These are phyloP conservation scores for Nakataea oryzae DNA, from an alignment of 2,329 filamentous ascomycete genomes.

Conservation along the genomic window DNA sequence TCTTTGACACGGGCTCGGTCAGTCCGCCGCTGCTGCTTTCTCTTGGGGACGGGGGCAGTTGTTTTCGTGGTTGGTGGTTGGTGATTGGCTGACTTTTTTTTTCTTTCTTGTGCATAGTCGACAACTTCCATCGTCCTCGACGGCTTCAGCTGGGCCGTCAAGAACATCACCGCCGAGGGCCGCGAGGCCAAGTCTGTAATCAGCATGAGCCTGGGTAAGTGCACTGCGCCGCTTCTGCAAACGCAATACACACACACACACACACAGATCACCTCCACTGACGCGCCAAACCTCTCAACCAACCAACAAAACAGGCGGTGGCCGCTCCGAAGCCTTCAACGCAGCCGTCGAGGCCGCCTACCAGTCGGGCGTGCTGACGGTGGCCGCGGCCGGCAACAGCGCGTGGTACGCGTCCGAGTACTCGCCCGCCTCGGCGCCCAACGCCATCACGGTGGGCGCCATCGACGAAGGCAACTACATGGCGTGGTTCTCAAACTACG, in stretches of 20 bases:
- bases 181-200: constrained; percentile 42
- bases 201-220: constrained; percentile 46
- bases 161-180: constrained; percentile 16
- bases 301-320: constrained; percentile 7
- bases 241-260: background rate
- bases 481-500: constrained; percentile 34
- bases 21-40: background rate
- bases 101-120: too few species aligned
- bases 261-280: too few species aligned
- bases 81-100: background rate
- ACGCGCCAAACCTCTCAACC: constrained; percentile 7
- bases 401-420: constrained; percentile 15
- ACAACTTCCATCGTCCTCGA: constrained; percentile 10
- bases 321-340: constrained; percentile 20
- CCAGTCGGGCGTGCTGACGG: constrained; percentile 23
- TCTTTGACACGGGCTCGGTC: constrained; percentile 10
- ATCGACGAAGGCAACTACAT: constrained; percentile 19
- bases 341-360: constrained; percentile 23
- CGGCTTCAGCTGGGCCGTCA: constrained; percentile 13
- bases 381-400: constrained; percentile 29
- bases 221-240: background rate
- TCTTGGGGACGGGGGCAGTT: too few species aligned
- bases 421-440: constrained; percentile 23
- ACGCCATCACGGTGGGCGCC: constrained; percentile 31
- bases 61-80: background rate